A percentile compares a stretch with the other conserved stretches of the same genome.
Evolutionary conservation across 1,139 yeast species (phyloP).

Genomic region (Petasospora fabianii): DNA sequence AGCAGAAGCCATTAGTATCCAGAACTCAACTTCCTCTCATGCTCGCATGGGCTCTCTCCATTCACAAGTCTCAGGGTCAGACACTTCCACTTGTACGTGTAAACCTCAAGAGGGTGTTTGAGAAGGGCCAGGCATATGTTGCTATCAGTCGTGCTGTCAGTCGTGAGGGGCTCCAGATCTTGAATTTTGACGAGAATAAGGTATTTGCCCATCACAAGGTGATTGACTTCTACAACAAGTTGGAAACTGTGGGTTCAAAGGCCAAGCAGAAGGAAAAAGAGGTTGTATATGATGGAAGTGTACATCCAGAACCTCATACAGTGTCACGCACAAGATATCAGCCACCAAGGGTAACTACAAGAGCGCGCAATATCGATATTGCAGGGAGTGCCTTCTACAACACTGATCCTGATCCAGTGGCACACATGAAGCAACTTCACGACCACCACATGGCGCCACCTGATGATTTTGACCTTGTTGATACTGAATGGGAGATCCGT

Average conservation of each 20-base stretch:
- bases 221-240: conserved; percentile 48
- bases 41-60: conserved; percentile 92
- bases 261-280: neutral
- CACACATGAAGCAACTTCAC: too few species aligned
- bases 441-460: too few species aligned
- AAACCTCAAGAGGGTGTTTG: conserved; percentile 74
- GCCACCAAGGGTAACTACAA: too few species aligned
- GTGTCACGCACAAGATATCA: too few species aligned
- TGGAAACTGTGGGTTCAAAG: conserved; percentile 24
- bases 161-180: conserved; percentile 73
- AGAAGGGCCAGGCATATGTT: conserved; percentile 93
- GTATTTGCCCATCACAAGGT: conserved; percentile 65
- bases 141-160: conserved; percentile 85
- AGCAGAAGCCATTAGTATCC: conserved; percentile 47
- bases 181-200: conserved; percentile 57
- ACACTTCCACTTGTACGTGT: conserved; percentile 80
- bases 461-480: too few species aligned
- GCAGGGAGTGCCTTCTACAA: too few species aligned
- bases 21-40: conserved; percentile 78
- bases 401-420: too few species aligned
- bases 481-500: too few species aligned
- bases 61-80: conserved; percentile 96
- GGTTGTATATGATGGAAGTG: neutral
- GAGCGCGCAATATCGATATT: too few species aligned
- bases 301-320: too few species aligned